phyloP scores from a whole-genome alignment of 768 basidiomycete species.

The Auricularia sp. region DNA sequence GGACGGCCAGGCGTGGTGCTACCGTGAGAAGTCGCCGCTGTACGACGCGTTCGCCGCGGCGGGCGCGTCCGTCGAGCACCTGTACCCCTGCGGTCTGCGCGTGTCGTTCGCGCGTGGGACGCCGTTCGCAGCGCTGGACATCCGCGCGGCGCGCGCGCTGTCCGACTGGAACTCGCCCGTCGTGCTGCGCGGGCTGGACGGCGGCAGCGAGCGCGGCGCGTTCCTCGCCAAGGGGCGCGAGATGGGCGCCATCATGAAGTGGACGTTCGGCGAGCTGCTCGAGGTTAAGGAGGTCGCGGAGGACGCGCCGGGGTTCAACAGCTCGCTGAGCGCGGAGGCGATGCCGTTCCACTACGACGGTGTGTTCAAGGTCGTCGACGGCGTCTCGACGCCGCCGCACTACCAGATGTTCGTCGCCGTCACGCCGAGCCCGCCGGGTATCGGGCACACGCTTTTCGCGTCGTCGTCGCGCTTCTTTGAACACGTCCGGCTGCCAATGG shows the following conservation, averaged over 20 bases:
- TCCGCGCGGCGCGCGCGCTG: not conserved
- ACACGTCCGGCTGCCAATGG: not conserved
- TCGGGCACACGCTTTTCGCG: not conserved
- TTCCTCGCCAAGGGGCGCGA: not conserved
- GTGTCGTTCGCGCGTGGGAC: too few species aligned
- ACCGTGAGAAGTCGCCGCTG: not conserved
- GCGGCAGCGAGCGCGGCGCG: not conserved
- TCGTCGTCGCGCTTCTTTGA: not conserved
- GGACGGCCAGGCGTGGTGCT: not conserved
- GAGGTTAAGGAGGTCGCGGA: not conserved
- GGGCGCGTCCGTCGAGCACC: not conserved
- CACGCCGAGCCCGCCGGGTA: not conserved
- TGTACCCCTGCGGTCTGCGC: not conserved
- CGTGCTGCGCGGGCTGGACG: not conserved
- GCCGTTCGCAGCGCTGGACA: too few species aligned
- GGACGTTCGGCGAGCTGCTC: not conserved
- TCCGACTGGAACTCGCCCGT: not conserved
- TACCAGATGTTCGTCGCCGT: not conserved
- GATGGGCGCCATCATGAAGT: not conserved
- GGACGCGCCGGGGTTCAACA: not conserved
- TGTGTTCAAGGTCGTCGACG: not conserved
- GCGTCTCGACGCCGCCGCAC: too few species aligned
- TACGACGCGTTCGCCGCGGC: not conserved
- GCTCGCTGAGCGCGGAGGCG: not conserved
- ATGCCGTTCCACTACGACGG: slow-evolving; percentile 1